These are phyloP conservation scores for Tetrahymena thermophila DNA, from an alignment of 73 alveolate species.

Conservation along the genomic window DNA sequence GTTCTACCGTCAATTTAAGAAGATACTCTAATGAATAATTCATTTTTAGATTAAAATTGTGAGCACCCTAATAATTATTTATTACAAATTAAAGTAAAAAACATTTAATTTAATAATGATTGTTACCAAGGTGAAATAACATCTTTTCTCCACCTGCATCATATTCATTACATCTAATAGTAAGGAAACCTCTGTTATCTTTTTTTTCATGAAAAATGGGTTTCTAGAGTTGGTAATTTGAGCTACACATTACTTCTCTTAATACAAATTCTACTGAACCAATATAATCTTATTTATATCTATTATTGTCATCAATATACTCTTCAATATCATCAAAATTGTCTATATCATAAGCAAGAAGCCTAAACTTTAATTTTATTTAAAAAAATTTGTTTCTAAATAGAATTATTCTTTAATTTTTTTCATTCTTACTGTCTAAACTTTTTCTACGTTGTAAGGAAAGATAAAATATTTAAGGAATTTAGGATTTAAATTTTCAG, in stretches of 20 bases:
- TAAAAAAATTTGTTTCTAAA: background rate
- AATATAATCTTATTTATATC: conserved; percentile 43
- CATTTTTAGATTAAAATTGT: conserved; percentile 10
- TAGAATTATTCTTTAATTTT: background rate
- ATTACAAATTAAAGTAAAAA: background rate
- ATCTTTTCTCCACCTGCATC: conserved; percentile 37
- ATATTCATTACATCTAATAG: conserved; percentile 30
- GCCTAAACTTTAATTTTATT: background rate
- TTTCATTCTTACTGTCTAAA: conserved; percentile 27
- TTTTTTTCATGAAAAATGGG: conserved; percentile 41
- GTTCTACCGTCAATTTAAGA: conserved; percentile 17
- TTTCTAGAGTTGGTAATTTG: conserved; percentile 21
- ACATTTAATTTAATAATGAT: background rate
- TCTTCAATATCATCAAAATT: conserved; percentile 44
- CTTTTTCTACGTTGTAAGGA: conserved; percentile 64
- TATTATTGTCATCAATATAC: background rate
- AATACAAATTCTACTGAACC: conserved; percentile 60
- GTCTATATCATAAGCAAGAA: conserved; percentile 58
- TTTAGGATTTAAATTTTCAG: conserved; percentile 68
- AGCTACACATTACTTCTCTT: conserved; percentile 62
- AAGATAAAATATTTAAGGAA: conserved; percentile 55
- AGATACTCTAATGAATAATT: conserved; percentile 4
- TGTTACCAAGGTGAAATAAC: background rate
- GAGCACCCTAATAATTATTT: conserved; percentile 16
- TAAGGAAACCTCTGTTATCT: conserved; percentile 17